Evolutionary conservation across 2,329 filamentous ascomycete genomes (phyloP), one percentile per base, ranked within the genome.

Genomic region (Fusarium kyushuense): DNA sequence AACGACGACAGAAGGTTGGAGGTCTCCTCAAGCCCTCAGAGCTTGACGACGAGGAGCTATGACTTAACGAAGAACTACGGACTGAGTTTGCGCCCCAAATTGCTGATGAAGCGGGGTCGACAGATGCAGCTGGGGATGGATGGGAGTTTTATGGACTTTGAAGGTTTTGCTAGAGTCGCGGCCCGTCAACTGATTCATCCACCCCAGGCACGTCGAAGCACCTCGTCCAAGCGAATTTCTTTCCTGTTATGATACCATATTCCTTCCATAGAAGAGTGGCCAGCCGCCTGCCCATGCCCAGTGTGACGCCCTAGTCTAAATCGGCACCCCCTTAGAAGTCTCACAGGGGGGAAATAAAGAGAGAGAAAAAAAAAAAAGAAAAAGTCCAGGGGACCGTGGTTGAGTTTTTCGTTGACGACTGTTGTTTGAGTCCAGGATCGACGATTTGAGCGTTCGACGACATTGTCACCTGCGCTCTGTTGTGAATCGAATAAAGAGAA

Each of bases 1-100:
- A 97, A 80, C 91, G 95, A 72, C 90, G 93, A 66, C 92, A 95
- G 82, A 98, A 97, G 85, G 93, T 99, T 57, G 94, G 96, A 72
- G 96, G 96, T 75, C 85, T 99, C 65, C 85, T 99, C 76, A 98
- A 99, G 85, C 96, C 96, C 49, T 96, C 94, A n/a, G 96, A 99
- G 79, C 88, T 99, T 77, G 95, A 94, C 70, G 92, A 95, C 73
- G 92, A 95, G 75, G 92, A 94, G 81, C 86, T 94, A 80, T 97
- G 94, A 97, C 92, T 94, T 67, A 82, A 88, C 43, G 79, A 89
- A 78, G 90, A 93, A 78, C 79, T 92, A 46, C 83, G 89, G 72
- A 84, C 81, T 54, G 90, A 92, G 79, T 86, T 84, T 76, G 81
- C 82, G 61, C 84, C 84, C 61, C 76, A 69, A 55, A 63, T 43